phyloP scores from a whole-genome alignment of 106 monocot genomes.

The Acorus gramineus region DNA sequence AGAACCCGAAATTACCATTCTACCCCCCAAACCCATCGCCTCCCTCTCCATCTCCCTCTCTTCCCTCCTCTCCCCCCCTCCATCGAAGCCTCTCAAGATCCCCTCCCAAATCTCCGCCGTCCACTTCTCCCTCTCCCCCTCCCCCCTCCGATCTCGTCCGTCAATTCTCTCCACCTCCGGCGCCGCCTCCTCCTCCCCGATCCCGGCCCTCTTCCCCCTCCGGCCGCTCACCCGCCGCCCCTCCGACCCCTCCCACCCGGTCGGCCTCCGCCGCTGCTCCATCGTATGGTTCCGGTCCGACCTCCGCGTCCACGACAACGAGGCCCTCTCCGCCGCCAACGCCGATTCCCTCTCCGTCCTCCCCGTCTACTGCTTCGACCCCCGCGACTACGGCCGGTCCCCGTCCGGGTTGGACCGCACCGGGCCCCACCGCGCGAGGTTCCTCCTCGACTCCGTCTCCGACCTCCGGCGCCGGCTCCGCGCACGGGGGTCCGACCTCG shows the following conservation, averaged over 20 bases:
- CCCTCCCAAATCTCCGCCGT: constrained; percentile 42
- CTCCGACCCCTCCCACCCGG: constrained; percentile 31
- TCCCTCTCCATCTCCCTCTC: constrained; percentile 11
- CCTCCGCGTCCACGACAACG: constrained; percentile 92
- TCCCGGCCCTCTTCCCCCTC: constrained; percentile 21
- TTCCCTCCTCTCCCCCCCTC: constrained; percentile 20
- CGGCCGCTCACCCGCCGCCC: constrained; percentile 32
- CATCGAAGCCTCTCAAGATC: constrained; percentile 39
- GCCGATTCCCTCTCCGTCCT: constrained; percentile 70
- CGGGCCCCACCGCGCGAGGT: constrained; percentile 76
- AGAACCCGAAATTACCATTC: too few species aligned
- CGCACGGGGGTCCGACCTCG: constrained; percentile 76
- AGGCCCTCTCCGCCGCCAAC: constrained; percentile 55
- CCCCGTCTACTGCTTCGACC: constrained; percentile 88
- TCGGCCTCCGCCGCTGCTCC: constrained; percentile 58
- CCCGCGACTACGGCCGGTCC: constrained; percentile 78
- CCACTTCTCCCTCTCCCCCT: constrained; percentile 13
- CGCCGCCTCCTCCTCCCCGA: constrained; percentile 25
- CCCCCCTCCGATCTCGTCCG: constrained; percentile 8
- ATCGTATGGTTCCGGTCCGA: constrained; percentile 88
- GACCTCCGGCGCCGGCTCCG: constrained; percentile 56
- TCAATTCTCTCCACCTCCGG: constrained; percentile 1
- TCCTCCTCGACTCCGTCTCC: constrained; percentile 73
- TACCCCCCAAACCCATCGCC: constrained; percentile 17
- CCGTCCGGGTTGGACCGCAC: constrained; percentile 83